Base-by-base conservation (phyloP, 192 early-diverging fungal species). In the Coemansia sp. region DNA sequence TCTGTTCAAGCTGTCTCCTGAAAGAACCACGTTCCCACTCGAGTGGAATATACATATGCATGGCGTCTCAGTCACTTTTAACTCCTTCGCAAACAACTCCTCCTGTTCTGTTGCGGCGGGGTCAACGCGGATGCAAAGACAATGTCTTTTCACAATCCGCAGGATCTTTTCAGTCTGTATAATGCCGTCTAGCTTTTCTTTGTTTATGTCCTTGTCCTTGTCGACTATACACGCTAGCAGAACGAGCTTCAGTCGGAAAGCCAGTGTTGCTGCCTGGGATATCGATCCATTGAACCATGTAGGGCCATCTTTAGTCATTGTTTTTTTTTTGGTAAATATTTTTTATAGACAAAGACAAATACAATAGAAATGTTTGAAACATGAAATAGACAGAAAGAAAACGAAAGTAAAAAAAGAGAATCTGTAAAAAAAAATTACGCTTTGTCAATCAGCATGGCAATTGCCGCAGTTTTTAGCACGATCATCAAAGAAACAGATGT, bases 21-120 rank as follows among this genome's bases (percentile, higher is more conserved):
- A 37, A 3, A 64, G 63, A 7, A 64, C 10, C 3, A 52, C 48
- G 26, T 64, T 64, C 18, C 63, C 63, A 32, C 49, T 64, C 1
- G 48, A 50, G n/a, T 64, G 63, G 38, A 64, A 49, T 37, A 64
- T 49, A 23, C 19, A 64, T 10, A 64, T 32, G n/a, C 47, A 44
- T 7, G 63, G 63, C 23, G 48, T 49, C 38, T 18, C 37, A 13
- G 63, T 23, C n/a, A 53, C 49, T 8, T 47, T 47, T 13, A 64
- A 53, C 21, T 44, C 40, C 37, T 64, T 64, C 39, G 23, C 48
- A 32, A 64, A 49, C 63, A 12, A 18, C 11, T 15, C 43, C 38
- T 64, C 63, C 3, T 64, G 18, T 16, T 64, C 63, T 40, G 23
- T 53, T 9, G 40, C 63, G 3, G 13, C 39, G 6, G 57, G 63